Conservation (phyloP, 345 rosid genomes). For the Kandelia obovata region DNA sequence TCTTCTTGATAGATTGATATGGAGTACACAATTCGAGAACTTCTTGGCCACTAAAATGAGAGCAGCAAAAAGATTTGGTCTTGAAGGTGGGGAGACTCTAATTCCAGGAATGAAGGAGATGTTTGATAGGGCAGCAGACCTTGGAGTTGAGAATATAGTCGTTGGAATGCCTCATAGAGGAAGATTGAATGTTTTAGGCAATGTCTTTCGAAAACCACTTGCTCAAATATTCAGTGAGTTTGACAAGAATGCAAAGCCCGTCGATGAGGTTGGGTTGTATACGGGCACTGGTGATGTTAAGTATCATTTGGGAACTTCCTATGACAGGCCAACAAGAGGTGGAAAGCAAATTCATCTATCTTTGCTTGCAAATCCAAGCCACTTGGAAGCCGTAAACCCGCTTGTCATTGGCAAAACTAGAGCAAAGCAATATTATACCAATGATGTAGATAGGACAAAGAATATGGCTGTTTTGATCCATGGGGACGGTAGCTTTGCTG, state of each 20-base stretch:
- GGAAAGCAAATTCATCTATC: slow-evolving; percentile 80
- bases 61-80: slow-evolving; percentile 77
- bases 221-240: slow-evolving; percentile 80
- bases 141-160: slow-evolving; percentile 80
- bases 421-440: slow-evolving; percentile 74
- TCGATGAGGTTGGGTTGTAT: slow-evolving; percentile 75
- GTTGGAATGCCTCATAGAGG: slow-evolving; percentile 81
- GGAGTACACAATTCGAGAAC: slow-evolving; percentile 85
- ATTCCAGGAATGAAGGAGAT: slow-evolving; percentile 91
- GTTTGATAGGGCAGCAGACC: slow-evolving; percentile 76
- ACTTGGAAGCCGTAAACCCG: slow-evolving; percentile 83
- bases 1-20: slow-evolving; percentile 72
- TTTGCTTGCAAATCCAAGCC: slow-evolving; percentile 86
- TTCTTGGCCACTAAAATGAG: slow-evolving; percentile 85
- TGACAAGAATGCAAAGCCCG: slow-evolving; percentile 70
- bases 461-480: slow-evolving; percentile 75
- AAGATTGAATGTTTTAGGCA: slow-evolving; percentile 73
- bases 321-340: slow-evolving; percentile 82
- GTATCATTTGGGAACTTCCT: slow-evolving; percentile 81
- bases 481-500: slow-evolving; percentile 91
- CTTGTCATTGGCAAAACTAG: slow-evolving; percentile 80
- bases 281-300: slow-evolving; percentile 86
- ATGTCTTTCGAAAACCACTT: slow-evolving; percentile 73
- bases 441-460: slow-evolving; percentile 58
- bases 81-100: slow-evolving; percentile 84